Base-by-base conservation (phyloP, 805 yeast species). In the Jamesozyma hellenica region DNA sequence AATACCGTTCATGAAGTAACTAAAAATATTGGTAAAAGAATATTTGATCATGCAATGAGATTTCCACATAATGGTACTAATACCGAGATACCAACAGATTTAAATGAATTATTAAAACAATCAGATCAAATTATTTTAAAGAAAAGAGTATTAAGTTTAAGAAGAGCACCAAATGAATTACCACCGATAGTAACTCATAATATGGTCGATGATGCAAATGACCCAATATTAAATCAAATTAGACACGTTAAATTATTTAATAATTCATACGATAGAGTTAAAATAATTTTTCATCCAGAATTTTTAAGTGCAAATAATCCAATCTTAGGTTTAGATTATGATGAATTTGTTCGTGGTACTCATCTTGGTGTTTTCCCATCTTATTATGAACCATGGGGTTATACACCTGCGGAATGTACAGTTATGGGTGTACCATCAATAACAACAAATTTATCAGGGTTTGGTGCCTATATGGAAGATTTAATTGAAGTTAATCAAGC, bases 371-470 rank as follows among this genome's bases (percentile, higher is more conserved):
- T 90, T 38, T 90, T 90, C 79, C 98, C 98, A 36, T 86, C 96
- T 0, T 90, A 90, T 66, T 90, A 90, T 59, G 98, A 90, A 66
- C 98, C 98, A 4, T 90, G 98, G 98, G 98, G 98, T 30, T 90
- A 90, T 63, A 90, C 98, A 2, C 98, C 98, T 3, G 97, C 97
- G 8, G 98, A 90, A 62, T 92, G 98, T 68, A 90, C 98, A 0
- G 98, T 92, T 18, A 90, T 90, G 98, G 98, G 98, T 41, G 94
- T 92, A 43, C 98, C 98, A 14, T 85, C 96, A 6, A 84, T 90
- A 55, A 90, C 98, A 10, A 90, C 98, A 32, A 90, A 90, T 60
- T 67, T 90, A 44, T 85, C 96, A 2, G 98, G 98, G 1, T 90
- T 90, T 58, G 98, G 98, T 36, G 94, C 97, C 49, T 90, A 90